Percentiles rank a stretch among this genome's conserved stretches.
Evolutionary conservation across 208 protist genomes (phyloP).

Genomic region (Trypanosomatidae sp.): DNA sequence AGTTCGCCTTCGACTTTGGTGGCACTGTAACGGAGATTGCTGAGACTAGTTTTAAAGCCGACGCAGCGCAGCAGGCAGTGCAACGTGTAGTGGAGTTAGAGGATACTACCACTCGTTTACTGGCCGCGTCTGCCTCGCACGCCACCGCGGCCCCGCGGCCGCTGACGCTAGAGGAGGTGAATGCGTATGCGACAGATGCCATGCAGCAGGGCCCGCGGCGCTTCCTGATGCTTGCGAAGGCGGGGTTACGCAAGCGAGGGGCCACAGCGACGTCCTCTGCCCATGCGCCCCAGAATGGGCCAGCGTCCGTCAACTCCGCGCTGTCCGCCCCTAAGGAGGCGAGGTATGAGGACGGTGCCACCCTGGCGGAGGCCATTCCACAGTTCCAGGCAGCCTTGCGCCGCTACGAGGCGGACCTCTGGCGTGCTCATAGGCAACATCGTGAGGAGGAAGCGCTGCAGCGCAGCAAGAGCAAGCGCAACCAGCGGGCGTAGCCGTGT

Average conservation of each 20-base stretch:
- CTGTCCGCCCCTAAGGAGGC: neutral
- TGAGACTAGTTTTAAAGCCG: conserved; percentile 12
- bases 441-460: conserved; percentile 31
- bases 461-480: conserved; percentile 12
- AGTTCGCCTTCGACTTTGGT: conserved; percentile 86
- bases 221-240: conserved; percentile 21
- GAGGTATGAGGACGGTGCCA: conserved; percentile 15
- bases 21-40: conserved; percentile 19
- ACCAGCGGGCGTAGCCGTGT: conserved; percentile 4
- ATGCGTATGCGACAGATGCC: conserved; percentile 17
- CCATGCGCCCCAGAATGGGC: neutral
- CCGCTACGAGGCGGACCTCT: conserved; percentile 66
- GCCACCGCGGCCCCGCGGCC: conserved; percentile 1
- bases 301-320: neutral
- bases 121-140: conserved; percentile 2
- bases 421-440: conserved; percentile 34
- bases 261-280: neutral
- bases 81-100: conserved; percentile 20
- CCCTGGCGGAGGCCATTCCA: conserved; percentile 40
- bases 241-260: conserved; percentile 3
- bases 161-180: conserved; percentile 32
- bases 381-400: conserved; percentile 58
- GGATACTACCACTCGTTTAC: conserved; percentile 19
- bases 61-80: conserved; percentile 13
- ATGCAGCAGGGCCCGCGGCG: conserved; percentile 6